Base-by-base conservation (phyloP, 352 stramenopile genomes). In the Discostella stelligera region DNA sequence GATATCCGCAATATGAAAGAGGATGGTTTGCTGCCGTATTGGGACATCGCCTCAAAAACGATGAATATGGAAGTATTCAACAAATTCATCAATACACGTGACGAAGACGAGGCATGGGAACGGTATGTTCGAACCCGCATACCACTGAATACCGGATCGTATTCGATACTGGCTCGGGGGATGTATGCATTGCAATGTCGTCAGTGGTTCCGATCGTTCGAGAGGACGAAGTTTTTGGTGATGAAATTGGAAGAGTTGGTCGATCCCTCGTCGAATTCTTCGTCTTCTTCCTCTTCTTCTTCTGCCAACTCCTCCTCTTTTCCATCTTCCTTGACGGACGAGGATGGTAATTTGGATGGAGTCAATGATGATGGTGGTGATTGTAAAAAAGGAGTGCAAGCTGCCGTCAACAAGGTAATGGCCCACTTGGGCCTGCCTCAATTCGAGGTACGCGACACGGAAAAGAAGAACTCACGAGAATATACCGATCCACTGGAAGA, bases 131-230 rank as follows among this genome's bases (percentile, higher is more conserved):
- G 63, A 13, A 73, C 54, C 8, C 54, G 88, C 66, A 73, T 90
- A 32, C 81, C 83, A n/a, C 62, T 91, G 30, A 82, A 84, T 39
- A 91, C 74, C 23, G 85, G 85, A 3, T 86, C 77, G 6, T 94
- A 98, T 81, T 94, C 93, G 68, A 89, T 96, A 48, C 66, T 98
- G 0, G 90, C 89, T 8, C 89, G 95, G 30, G 96, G 97, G 0
- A 81, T 98, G 49, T 99, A 99, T 80, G 96, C 93, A 49, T 80
- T 98, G 27, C 96, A 98, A 84, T 85, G 98, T 20, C 66, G 88
- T 25, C 91, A 91, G 6, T 99, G 97, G 97, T 87, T 98, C 0
- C 70, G 92, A 18, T 93, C 94, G 0, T 98, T 98, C 70, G 80
- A 87, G 8, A 80, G 78, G 18, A 86, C 97, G 41, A 94, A 96